These are phyloP conservation scores for Fusarium xylarioides DNA, from an alignment of 2,329 filamentous ascomycete genomes.

Conservation along the genomic window DNA sequence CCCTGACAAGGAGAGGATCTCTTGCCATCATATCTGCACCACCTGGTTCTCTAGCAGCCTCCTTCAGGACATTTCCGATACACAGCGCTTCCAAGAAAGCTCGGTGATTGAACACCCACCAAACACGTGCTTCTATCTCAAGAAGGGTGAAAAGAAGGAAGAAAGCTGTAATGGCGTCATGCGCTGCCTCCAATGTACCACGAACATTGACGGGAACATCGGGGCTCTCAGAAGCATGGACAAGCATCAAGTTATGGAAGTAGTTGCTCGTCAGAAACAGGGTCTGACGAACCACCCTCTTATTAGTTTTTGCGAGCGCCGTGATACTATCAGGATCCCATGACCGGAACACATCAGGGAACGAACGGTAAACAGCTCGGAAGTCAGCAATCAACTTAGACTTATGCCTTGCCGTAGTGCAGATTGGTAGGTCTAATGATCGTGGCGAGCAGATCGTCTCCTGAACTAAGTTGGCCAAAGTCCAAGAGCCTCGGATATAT, in stretches of 20 bases:
- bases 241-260: slow-evolving; percentile 82
- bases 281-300: slow-evolving; percentile 76
- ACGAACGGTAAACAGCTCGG: slow-evolving; percentile 75
- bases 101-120: slow-evolving; percentile 87
- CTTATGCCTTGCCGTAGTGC: slow-evolving; percentile 73
- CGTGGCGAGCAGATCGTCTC: slow-evolving; percentile 79
- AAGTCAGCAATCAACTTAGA: slow-evolving; percentile 75
- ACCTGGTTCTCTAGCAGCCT: slow-evolving; percentile 57
- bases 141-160: slow-evolving; percentile 77
- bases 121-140: slow-evolving; percentile 76
- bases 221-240: slow-evolving; percentile 75
- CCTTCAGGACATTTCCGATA: slow-evolving; percentile 68
- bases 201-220: slow-evolving; percentile 72
- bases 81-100: slow-evolving; percentile 80
- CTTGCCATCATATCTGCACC: slow-evolving; percentile 57
- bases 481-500: slow-evolving; percentile 82
- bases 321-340: slow-evolving; percentile 71
- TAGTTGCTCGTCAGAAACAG: slow-evolving; percentile 84
- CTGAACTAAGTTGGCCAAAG: slow-evolving; percentile 79
- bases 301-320: slow-evolving; percentile 65
- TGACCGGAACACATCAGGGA: slow-evolving; percentile 74
- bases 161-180: slow-evolving; percentile 78
- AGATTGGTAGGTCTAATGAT: slow-evolving; percentile 77
- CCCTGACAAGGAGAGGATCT: slow-evolving; percentile 69
- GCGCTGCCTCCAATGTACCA: slow-evolving; percentile 77